phyloP scores from a whole-genome alignment of 305 asterid species.

The Fraxinus nigra region DNA sequence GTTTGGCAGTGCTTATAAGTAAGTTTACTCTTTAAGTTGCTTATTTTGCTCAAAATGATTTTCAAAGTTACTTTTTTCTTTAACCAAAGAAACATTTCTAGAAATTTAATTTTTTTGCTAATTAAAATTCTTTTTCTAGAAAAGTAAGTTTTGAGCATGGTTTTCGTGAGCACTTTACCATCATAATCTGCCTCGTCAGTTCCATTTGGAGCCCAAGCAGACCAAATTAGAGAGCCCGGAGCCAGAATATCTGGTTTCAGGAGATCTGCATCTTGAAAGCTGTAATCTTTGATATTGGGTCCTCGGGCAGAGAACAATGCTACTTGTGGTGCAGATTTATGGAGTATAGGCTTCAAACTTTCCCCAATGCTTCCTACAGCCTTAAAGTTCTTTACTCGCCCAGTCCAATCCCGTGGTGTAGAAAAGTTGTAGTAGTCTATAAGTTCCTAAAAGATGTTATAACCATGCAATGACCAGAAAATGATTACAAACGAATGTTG shows the following conservation, averaged over 20 bases:
- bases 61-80: not conserved
- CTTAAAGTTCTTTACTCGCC: conserved; percentile 83
- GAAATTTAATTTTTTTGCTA: not conserved
- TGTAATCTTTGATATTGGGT: conserved; percentile 89
- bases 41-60: not conserved
- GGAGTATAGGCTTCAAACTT: conserved; percentile 80
- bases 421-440: conserved; percentile 84
- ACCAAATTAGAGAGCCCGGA: conserved; percentile 97
- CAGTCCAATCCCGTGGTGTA: conserved; percentile 91
- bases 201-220: conserved; percentile 98
- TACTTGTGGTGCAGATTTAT: conserved; percentile 94
- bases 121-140: not conserved
- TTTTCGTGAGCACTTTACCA: conserved; percentile 44
- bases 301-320: conserved; percentile 97
- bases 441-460: conserved; percentile 59
- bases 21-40: not conserved
- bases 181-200: conserved; percentile 87
- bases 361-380: conserved; percentile 86
- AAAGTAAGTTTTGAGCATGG: not conserved
- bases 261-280: conserved; percentile 92
- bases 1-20: not conserved
- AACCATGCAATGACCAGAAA: conserved; percentile 21
- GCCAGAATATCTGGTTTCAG: conserved; percentile 97
- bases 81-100: not conserved
- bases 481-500: conserved; percentile 14